These are phyloP conservation scores for Stemphylium beticola DNA, from an alignment of 2,329 filamentous ascomycete genomes.

Conservation along the genomic window DNA sequence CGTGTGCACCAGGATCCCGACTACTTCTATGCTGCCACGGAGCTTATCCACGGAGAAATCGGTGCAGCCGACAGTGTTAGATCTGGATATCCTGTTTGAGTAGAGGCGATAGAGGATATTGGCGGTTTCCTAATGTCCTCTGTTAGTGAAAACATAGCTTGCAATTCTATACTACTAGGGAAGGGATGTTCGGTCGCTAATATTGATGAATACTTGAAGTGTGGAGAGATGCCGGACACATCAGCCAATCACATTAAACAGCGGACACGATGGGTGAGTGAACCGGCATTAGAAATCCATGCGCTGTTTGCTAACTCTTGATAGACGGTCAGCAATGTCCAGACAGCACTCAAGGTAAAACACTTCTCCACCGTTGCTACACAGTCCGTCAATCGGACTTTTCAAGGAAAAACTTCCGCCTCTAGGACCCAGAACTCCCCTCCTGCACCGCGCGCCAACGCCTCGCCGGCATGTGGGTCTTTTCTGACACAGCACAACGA, in stretches of 20 bases:
- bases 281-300: background rate
- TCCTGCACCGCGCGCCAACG: constrained; percentile 13
- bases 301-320: background rate
- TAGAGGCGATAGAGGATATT: constrained; percentile 65
- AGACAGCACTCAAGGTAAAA: constrained; percentile 24
- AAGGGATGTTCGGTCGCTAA: constrained; percentile 66
- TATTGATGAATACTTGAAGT: constrained; percentile 29
- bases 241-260: constrained; percentile 29
- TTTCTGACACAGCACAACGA: constrained; percentile 1
- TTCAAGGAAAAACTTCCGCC: constrained; percentile 14
- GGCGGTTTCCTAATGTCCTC: constrained; percentile 67
- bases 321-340: constrained; percentile 26
- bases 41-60: constrained; percentile 54
- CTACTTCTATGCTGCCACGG: constrained; percentile 63
- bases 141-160: constrained; percentile 66
- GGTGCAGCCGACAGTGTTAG: constrained; percentile 69
- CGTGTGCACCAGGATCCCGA: constrained; percentile 65
- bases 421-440: constrained; percentile 20
- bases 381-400: background rate
- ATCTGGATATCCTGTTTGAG: constrained; percentile 66
- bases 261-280: constrained; percentile 19
- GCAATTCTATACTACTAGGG: constrained; percentile 64
- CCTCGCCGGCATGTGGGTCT: constrained; percentile 4
- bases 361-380: background rate
- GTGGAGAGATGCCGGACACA: constrained; percentile 28